A percentile compares a stretch with the other conserved stretches of the same genome.
These are phyloP conservation scores for Trichoderma koningii DNA, from an alignment of 2,329 filamentous ascomycete genomes.

Conservation along the genomic window DNA sequence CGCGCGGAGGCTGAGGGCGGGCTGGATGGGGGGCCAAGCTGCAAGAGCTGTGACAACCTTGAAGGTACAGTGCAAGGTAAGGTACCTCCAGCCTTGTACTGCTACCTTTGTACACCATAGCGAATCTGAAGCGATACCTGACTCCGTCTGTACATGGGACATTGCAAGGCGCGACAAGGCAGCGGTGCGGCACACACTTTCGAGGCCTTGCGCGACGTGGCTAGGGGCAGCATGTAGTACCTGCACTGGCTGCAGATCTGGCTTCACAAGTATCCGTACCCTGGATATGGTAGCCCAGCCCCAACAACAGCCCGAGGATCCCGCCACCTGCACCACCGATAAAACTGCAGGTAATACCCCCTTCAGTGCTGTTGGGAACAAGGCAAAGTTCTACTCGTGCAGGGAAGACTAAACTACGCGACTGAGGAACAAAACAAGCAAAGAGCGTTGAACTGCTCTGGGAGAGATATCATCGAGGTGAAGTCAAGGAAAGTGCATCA, in stretches of 20 bases:
- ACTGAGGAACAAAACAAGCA: no score
- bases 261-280: not conserved
- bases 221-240: no score
- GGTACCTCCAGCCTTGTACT: not conserved
- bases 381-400: no score
- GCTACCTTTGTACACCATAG: conserved; percentile 16
- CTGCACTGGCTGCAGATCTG: no score
- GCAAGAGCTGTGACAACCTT: conserved; percentile 28
- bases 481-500: not conserved
- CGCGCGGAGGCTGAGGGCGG: conserved; percentile 23
- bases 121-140: not conserved
- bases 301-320: no score
- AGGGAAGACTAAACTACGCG: not conserved
- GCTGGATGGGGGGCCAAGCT: conserved; percentile 27
- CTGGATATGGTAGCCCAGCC: not conserved
- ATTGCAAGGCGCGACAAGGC: conserved; percentile 1
- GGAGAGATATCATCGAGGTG: not conserved
- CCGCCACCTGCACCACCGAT: no score
- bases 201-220: not conserved
- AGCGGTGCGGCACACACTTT: no score
- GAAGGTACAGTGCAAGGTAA: no score
- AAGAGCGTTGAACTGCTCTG: no score
- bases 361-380: no score
- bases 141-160: not conserved
- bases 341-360: no score